These are phyloP conservation scores for Melaleuca alternifolia DNA, from an alignment of 345 rosid genomes.

Conservation along the genomic window DNA sequence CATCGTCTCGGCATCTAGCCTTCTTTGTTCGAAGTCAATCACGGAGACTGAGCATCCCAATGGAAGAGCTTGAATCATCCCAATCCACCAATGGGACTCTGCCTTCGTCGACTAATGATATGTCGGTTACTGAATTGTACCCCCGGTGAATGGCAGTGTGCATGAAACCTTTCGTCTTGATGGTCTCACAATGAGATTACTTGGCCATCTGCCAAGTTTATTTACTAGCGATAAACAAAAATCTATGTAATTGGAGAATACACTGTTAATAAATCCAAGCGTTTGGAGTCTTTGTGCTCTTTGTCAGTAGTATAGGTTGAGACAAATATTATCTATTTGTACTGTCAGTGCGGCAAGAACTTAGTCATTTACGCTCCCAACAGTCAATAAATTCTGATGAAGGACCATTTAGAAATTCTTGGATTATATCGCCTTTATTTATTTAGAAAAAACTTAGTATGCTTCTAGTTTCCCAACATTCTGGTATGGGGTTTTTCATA, in stretches of 20 bases:
- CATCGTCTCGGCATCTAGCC: slow-evolving; percentile 3
- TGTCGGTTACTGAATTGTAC: slow-evolving; percentile 18
- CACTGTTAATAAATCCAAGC: too few species aligned
- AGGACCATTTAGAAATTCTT: background rate
- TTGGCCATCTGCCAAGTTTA: background rate
- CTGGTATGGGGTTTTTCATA: background rate
- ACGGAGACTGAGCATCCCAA: background rate
- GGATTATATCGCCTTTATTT: background rate
- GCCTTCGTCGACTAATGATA: slow-evolving; percentile 17
- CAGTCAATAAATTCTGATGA: background rate
- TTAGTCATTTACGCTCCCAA: background rate
- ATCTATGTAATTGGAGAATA: background rate
- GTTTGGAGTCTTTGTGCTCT: too few species aligned
- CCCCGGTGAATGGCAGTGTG: slow-evolving; percentile 10
- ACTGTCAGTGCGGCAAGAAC: background rate
- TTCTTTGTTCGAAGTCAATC: background rate
- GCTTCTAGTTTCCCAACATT: background rate
- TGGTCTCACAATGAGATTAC: background rate
- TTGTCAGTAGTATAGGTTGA: too few species aligned
- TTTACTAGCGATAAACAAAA: too few species aligned
- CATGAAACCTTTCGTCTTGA: background rate
- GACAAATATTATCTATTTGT: too few species aligned
- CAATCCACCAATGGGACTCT: slow-evolving; percentile 4
- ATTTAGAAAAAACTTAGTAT: background rate
- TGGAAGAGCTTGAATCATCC: background rate